Evolutionary conservation across 1,284 basidiomycete genomes (phyloP).

Genomic region (Leccinum pseudoinsigne): DNA sequence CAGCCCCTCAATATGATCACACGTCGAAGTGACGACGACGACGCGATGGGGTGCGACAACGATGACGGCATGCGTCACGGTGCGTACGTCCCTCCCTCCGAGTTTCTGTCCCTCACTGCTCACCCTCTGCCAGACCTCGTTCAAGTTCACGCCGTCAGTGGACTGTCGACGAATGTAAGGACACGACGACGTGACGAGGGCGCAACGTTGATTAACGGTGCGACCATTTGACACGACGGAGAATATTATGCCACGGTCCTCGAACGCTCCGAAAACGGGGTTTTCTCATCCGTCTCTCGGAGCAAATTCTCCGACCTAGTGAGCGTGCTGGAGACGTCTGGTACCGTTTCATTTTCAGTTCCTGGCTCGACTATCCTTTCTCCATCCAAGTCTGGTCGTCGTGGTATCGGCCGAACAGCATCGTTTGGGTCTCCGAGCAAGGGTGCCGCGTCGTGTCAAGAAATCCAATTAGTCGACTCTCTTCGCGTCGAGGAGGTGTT

Average conservation of each 20-base stretch:
- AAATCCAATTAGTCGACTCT: constrained; percentile 55
- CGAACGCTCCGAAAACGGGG: constrained; percentile 48
- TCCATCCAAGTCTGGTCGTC: constrained; percentile 42
- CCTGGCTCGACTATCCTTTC: constrained; percentile 36
- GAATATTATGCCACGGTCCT: constrained; percentile 60
- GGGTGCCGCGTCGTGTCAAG: constrained; percentile 43
- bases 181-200: too few species aligned
- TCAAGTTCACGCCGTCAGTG: too few species aligned
- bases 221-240: too few species aligned
- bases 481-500: constrained; percentile 61
- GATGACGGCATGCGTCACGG: too few species aligned
- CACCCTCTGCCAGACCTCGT: too few species aligned
- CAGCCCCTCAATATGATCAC: too few species aligned
- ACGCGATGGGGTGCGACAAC: too few species aligned
- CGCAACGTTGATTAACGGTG: too few species aligned
- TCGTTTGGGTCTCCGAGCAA: constrained; percentile 54
- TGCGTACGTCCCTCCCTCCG: too few species aligned
- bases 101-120: too few species aligned
- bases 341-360: constrained; percentile 49
- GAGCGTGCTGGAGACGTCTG: constrained; percentile 69
- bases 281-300: constrained; percentile 64
- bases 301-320: constrained; percentile 75
- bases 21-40: too few species aligned
- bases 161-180: too few species aligned
- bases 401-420: constrained; percentile 51